These are phyloP conservation scores for Irpex sp. DNA, from an alignment of 1,284 basidiomycete species.

Conservation along the genomic window DNA sequence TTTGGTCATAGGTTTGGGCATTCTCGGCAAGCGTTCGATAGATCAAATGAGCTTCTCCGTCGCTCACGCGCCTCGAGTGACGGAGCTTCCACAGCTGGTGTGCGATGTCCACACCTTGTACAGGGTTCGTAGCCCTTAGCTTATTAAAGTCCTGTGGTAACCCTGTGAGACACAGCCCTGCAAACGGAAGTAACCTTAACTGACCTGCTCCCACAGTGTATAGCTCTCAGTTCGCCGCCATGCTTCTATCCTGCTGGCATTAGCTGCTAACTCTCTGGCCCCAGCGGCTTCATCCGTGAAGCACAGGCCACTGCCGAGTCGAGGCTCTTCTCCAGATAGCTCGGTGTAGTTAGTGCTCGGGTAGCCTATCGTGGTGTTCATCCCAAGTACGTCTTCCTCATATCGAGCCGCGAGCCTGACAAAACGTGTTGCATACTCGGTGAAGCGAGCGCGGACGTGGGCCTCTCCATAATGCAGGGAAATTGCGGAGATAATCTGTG, in stretches of 20 bases:
- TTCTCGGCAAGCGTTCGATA: conserved; percentile 78
- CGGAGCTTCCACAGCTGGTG: conserved; percentile 82
- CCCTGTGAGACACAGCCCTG: neutral
- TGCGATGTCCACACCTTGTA: conserved; percentile 74
- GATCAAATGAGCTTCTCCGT: conserved; percentile 80
- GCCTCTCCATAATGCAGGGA: conserved; percentile 83
- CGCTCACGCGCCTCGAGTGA: conserved; percentile 65
- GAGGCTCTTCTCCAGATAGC: conserved; percentile 41
- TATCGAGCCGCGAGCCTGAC: conserved; percentile 82
- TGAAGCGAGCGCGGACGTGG: conserved; percentile 81
- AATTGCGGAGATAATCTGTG: conserved; percentile 75
- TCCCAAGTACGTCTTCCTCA: conserved; percentile 77
- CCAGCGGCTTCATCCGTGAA: conserved; percentile 73
- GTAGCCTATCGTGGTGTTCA: conserved; percentile 71
- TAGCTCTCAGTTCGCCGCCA: conserved; percentile 82
- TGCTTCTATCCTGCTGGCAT: conserved; percentile 82
- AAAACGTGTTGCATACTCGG: conserved; percentile 83
- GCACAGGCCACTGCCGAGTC: conserved; percentile 75
- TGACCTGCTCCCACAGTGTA: conserved; percentile 64
- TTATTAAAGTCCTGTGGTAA: conserved; percentile 63
- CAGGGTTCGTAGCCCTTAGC: conserved; percentile 49
- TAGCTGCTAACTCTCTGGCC: conserved; percentile 70
- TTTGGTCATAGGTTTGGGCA: conserved; percentile 86
- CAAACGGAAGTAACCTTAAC: conserved; percentile 24
- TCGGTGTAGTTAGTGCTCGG: conserved; percentile 54